phyloP scores from a whole-genome alignment of 768 basidiomycete genomes.

The Tephrocybe sp. region DNA sequence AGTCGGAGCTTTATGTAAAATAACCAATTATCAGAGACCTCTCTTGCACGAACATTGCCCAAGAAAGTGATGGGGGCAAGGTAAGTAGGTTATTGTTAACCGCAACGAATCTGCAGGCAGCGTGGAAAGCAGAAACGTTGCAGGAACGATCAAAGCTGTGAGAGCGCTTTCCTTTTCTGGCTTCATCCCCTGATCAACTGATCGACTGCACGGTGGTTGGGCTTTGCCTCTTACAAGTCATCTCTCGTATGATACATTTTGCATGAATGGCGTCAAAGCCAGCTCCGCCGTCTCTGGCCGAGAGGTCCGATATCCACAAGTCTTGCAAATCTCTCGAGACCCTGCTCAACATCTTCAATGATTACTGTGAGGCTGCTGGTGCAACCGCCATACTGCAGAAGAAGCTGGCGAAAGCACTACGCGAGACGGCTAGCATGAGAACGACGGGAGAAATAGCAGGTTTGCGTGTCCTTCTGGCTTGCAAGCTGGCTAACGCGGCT shows the following conservation, averaged over 20 bases:
- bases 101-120: no score
- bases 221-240: no score
- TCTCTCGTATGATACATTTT: constrained; percentile 1
- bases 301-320: constrained; percentile 75
- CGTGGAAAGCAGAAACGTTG: no score
- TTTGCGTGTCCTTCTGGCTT: constrained; percentile 26
- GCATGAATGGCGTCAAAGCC: constrained; percentile 16
- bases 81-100: no score
- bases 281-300: constrained; percentile 38
- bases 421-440: constrained; percentile 63
- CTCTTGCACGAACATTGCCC: no score
- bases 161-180: constrained; percentile 3
- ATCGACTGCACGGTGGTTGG: no score
- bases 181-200: no score
- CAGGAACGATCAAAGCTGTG: no score
- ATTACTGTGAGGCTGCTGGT: constrained; percentile 72
- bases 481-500: not conserved
- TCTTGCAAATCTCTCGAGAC: constrained; percentile 76
- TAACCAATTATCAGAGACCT: no score
- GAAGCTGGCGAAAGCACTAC: constrained; percentile 70
- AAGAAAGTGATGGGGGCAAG: no score
- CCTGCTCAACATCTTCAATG: constrained; percentile 64
- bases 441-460: constrained; percentile 63
- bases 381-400: constrained; percentile 68
- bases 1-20: no score